phyloP scores from a whole-genome alignment of 176 grass and related monocot genomes.

The Pontederia crassipes region DNA sequence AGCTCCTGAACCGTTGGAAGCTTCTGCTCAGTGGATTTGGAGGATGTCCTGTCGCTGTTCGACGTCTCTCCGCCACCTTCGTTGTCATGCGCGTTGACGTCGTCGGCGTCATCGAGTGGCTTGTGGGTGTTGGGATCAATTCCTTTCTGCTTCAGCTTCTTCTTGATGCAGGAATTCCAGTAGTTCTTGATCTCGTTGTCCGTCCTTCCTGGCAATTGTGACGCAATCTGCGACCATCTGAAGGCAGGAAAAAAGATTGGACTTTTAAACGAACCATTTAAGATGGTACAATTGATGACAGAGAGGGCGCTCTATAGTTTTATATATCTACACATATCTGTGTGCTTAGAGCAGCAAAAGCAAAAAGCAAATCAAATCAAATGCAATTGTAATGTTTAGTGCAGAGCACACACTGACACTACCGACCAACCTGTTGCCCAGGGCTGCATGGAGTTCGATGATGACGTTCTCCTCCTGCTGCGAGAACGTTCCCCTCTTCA shows the following conservation, averaged over 20 bases:
- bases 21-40: neutral
- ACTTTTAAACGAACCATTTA: neutral
- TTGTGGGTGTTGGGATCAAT: conserved; percentile 19
- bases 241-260: neutral
- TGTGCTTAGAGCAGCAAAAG: neutral
- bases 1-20: neutral
- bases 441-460: conserved; percentile 10
- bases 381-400: neutral
- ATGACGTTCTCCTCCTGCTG: conserved; percentile 16
- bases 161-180: conserved; percentile 27
- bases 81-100: no score
- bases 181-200: conserved; percentile 24
- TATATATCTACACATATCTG: no score
- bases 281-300: neutral
- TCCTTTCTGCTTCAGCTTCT: conserved; percentile 18
- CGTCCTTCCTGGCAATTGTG: conserved; percentile 11
- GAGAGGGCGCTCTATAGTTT: no score
- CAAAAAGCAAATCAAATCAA: neutral
- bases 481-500: conserved; percentile 20
- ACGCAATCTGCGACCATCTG: conserved; percentile 22
- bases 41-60: no score
- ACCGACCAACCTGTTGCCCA: conserved; percentile 13
- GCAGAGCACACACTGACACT: neutral
- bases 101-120: neutral
- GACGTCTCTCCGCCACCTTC: no score